These are phyloP conservation scores for Stemphylium lycopersici DNA, from an alignment of 2,329 filamentous ascomycete species.

Conservation along the genomic window DNA sequence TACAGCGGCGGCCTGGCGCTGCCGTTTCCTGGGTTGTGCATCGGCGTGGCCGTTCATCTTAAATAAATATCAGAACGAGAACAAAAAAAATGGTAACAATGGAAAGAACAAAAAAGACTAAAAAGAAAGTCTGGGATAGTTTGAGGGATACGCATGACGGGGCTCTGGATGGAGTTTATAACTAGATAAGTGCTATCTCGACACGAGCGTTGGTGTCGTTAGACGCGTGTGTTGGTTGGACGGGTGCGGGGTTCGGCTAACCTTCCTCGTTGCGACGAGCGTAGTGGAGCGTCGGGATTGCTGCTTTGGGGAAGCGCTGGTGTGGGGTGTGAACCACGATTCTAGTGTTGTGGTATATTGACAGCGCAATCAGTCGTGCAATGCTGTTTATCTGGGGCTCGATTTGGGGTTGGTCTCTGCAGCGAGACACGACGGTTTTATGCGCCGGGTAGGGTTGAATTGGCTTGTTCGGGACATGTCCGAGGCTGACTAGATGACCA, in stretches of 20 bases:
- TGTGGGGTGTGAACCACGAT: not conserved
- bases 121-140: too few species aligned
- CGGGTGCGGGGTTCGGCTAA: conserved; percentile 26
- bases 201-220: not conserved
- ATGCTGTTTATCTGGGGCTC: too few species aligned
- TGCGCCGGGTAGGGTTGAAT: too few species aligned
- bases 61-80: too few species aligned
- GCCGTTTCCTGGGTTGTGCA: not conserved
- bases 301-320: conserved; percentile 1
- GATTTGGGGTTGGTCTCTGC: too few species aligned
- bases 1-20: conserved; percentile 5
- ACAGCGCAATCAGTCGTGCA: too few species aligned
- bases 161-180: not conserved
- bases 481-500: too few species aligned
- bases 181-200: not conserved
- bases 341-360: too few species aligned
- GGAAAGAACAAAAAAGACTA: not conserved
- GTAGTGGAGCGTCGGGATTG: conserved; percentile 6
- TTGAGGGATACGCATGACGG: too few species aligned
- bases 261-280: conserved; percentile 4
- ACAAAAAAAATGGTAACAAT: not conserved
- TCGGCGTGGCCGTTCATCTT: conserved; percentile 7
- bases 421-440: too few species aligned
- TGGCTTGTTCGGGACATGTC: too few species aligned
- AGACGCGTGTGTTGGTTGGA: conserved; percentile 16